Evolutionary conservation across 1,284 basidiomycete genomes (phyloP), one percentile per base, ranked within the genome.

Genomic region (Schizophyllum amplum): DNA sequence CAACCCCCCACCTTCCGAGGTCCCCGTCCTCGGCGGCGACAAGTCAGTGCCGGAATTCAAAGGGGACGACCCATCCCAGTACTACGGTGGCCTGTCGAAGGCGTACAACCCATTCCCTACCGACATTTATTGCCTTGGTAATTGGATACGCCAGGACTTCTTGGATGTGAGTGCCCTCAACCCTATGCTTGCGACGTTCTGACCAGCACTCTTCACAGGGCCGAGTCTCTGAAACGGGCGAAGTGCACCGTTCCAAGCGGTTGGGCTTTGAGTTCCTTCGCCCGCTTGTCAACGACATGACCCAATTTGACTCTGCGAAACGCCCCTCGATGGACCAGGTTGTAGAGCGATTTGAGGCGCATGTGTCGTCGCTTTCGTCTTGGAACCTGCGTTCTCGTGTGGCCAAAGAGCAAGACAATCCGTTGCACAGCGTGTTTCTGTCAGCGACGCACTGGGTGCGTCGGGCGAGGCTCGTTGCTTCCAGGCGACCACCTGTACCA

Each of bases 271-370:
- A 66, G 13, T 71, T 71, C 56, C 61, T 73, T 59, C 26, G 60
- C 24, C 61, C 68, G 0, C 61, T 72, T 0, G 58, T 72, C 20
- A 51, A 33, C 0, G 64, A 69, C 51, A 72, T 73, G 71, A 59
- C 63, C 0, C 64, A 66, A 24, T 53, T 59, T 1, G 66, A 71
- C 5, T 70, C 70, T 0, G 20, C 54, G 0, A 62, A 62, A 25
- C 67, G 71, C 13, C 69, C 69, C 0, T 64, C 52, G 21, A 67
- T 67, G 33, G 63, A 65, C 15, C 60, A 68, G 53, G 68, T 67
- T 25, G 59, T 66, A 1, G 48, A 52, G 4, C 62, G 64, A 3
- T 69, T 69, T 53, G 51, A 56, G 0, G 47, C 57, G 49, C 64
- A 67, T 24, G 55, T 42, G n/a, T 25, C 4, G 9, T 48, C 55